Evolutionary conservation across 2,329 filamentous ascomycete species (phyloP).

Genomic region (Venturia asperata): DNA sequence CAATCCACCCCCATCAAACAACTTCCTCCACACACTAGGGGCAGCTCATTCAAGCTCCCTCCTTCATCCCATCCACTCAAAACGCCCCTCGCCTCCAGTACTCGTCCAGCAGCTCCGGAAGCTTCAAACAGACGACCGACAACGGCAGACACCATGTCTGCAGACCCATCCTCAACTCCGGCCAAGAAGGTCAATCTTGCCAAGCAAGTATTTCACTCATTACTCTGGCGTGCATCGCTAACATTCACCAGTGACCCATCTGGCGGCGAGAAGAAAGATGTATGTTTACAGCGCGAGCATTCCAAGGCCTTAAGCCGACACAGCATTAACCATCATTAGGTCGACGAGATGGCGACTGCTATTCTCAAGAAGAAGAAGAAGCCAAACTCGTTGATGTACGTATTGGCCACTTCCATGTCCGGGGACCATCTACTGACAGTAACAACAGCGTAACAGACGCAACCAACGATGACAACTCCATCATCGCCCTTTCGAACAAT

Average conservation of each 20-base stretch:
- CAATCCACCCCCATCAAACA: constrained; percentile 1
- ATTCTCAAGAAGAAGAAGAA: constrained; percentile 99
- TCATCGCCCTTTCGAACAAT: constrained; percentile 95
- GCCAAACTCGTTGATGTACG: constrained; percentile 96
- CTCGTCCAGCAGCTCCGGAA: not conserved
- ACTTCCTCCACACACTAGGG: not conserved
- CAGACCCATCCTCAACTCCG: constrained; percentile 40
- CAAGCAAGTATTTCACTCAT: constrained; percentile 32
- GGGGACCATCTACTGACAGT: constrained; percentile 28
- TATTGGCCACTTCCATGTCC: not conserved
- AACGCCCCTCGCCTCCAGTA: not conserved
- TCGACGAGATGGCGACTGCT: constrained; percentile 87
- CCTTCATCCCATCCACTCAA: not conserved
- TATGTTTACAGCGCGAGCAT: constrained; percentile 41
- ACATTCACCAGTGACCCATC: constrained; percentile 67
- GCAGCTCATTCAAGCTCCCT: not conserved
- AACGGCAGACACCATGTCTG: constrained; percentile 37
- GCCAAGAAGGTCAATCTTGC: constrained; percentile 44
- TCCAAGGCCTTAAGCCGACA: constrained; percentile 21
- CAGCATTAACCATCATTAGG: constrained; percentile 44
- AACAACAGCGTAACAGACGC: constrained; percentile 83
- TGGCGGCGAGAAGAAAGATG: constrained; percentile 77
- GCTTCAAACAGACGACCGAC: not conserved
- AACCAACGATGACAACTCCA: constrained; percentile 98
- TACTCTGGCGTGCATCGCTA: constrained; percentile 30